A percentile compares a stretch with the other conserved stretches of the same genome.
phyloP scores from a whole-genome alignment of 805 yeast species.

The Wickerhamia fluorescens region DNA sequence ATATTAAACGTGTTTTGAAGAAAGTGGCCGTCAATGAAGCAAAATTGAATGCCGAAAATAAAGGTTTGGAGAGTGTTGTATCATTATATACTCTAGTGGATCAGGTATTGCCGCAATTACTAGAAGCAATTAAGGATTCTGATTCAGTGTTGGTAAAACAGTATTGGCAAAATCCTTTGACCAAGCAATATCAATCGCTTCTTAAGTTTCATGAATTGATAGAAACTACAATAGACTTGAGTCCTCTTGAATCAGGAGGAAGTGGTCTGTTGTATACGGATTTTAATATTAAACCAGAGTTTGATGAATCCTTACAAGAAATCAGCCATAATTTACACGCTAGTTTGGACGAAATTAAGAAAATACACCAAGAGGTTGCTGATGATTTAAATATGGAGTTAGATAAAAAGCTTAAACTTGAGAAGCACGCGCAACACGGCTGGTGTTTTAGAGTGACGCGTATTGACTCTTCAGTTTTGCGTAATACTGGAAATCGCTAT shows the following conservation, averaged over 20 bases:
- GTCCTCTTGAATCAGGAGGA: conserved; percentile 58
- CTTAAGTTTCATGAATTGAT: conserved; percentile 74
- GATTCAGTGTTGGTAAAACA: conserved; percentile 33
- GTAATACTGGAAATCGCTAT: conserved; percentile 52
- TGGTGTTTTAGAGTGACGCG: conserved; percentile 94
- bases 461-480: conserved; percentile 73
- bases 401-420: conserved; percentile 84
- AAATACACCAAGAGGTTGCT: conserved; percentile 57
- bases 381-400: conserved; percentile 75
- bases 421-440: conserved; percentile 81
- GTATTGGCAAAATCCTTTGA: conserved; percentile 56
- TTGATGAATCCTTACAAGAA: conserved; percentile 66
- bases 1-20: conserved; percentile 66
- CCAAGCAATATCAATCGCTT: conserved; percentile 43
- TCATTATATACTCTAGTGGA: conserved; percentile 66
- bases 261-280: conserved; percentile 46
- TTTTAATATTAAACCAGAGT: conserved; percentile 81
- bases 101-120: background rate
- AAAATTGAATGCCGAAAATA: conserved; percentile 33
- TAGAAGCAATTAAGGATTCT: conserved; percentile 25
- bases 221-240: conserved; percentile 85
- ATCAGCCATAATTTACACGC: conserved; percentile 53
- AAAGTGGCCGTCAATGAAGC: conserved; percentile 41
- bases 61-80: conserved; percentile 81
- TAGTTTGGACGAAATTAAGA: conserved; percentile 47